A percentile compares a stretch with the other conserved stretches of the same genome.
Evolutionary conservation across 306 rosid genomes (phyloP).

Genomic region (Lupinus albus): DNA sequence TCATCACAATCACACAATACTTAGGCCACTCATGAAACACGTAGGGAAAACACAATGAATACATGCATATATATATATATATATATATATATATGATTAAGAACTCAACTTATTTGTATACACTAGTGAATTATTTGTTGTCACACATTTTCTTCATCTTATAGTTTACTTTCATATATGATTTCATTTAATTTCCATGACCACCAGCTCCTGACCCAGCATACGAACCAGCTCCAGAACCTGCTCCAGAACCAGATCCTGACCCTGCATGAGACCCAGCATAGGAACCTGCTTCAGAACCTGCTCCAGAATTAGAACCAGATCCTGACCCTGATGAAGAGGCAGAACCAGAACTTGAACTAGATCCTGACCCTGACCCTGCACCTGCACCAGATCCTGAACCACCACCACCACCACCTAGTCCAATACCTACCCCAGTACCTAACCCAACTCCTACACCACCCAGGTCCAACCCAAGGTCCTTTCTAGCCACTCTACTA

Average conservation of each 20-base stretch:
- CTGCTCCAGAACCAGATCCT: conserved; percentile 39
- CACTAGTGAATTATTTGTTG: too few species aligned
- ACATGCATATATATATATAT: too few species aligned
- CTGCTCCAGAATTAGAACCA: conserved; percentile 46
- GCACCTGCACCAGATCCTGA: conserved; percentile 48
- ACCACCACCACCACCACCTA: conserved; percentile 57
- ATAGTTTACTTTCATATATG: too few species aligned
- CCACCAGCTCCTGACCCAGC: not conserved
- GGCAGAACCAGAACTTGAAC: conserved; percentile 42
- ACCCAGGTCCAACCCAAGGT: conserved; percentile 68
- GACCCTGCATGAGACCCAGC: conserved; percentile 42
- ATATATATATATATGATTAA: too few species aligned
- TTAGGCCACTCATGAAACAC: too few species aligned
- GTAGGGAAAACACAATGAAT: too few species aligned
- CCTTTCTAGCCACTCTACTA: conserved; percentile 62
- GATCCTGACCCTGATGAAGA: conserved; percentile 42
- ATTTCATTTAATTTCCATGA: too few species aligned
- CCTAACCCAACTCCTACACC: conserved; percentile 65
- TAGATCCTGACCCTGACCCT: conserved; percentile 45
- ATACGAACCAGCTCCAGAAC: conserved; percentile 25
- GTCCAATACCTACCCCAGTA: conserved; percentile 58
- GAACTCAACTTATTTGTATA: too few species aligned
- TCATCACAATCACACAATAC: too few species aligned
- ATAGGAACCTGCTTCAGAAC: conserved; percentile 52
- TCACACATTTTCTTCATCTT: too few species aligned